Evolutionary conservation across 108 stramenopile species (phyloP).

Genomic region (Nannochloropsis gaditana): DNA sequence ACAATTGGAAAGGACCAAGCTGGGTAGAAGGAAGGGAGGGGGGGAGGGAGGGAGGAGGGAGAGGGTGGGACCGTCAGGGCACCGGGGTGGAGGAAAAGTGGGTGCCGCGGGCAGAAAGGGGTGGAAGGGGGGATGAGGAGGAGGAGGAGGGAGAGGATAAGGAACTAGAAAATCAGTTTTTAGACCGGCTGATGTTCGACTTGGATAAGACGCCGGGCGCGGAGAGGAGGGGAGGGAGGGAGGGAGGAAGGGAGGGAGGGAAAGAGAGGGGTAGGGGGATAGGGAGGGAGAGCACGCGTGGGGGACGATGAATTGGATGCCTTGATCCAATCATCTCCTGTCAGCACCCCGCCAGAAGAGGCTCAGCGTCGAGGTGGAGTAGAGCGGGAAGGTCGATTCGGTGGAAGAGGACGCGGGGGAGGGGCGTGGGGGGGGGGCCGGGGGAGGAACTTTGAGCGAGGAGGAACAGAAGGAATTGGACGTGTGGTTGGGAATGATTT

Average conservation of each 20-base stretch:
- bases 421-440: background rate
- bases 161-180: background rate
- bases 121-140: background rate
- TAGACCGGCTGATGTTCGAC: background rate
- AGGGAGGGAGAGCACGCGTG: background rate
- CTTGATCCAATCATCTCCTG: background rate
- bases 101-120: background rate
- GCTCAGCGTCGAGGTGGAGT: background rate
- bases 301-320: background rate
- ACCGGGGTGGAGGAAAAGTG: background rate
- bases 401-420: background rate
- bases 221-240: background rate
- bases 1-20: slow-evolving; percentile 14
- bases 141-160: background rate
- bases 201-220: background rate
- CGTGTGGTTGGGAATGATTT: background rate
- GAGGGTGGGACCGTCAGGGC: background rate
- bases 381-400: background rate
- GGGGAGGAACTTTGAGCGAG: background rate
- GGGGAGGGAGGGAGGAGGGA: background rate
- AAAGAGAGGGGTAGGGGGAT: background rate
- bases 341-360: background rate
- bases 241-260: background rate
- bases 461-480: background rate
- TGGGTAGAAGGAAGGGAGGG: background rate